Evolutionary conservation across 768 basidiomycete species (phyloP).

Genomic region (Rhodocollybia butyracea): DNA sequence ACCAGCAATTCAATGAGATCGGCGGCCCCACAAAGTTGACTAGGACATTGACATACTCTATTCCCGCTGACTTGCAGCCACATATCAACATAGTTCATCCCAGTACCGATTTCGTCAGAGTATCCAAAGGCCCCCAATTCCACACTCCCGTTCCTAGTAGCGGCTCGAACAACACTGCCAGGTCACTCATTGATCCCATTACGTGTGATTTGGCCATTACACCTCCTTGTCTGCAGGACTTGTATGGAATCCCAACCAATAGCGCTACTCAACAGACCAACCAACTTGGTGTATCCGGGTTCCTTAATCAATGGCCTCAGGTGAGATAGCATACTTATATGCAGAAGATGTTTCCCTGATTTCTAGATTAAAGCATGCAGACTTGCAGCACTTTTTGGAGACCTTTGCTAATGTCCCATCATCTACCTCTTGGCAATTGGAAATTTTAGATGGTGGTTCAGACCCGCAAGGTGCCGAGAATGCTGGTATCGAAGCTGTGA

Average conservation of each 20-base stretch:
- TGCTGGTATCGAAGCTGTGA: conserved; percentile 32
- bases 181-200: conserved; percentile 18
- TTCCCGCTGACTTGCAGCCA: conserved; percentile 26
- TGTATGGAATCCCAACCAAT: conserved; percentile 24
- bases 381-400: conserved; percentile 15
- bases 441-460: conserved; percentile 31
- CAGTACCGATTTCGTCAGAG: conserved; percentile 21
- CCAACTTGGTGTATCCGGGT: conserved; percentile 24
- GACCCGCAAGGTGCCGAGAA: conserved; percentile 19
- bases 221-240: conserved; percentile 21
- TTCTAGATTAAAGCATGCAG: conserved; percentile 11
- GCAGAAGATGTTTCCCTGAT: neutral
- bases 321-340: neutral
- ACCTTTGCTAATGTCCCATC: conserved; percentile 17
- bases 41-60: conserved; percentile 32
- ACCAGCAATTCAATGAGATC: conserved; percentile 31
- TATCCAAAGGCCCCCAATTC: conserved; percentile 14
- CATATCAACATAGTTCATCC: conserved; percentile 35
- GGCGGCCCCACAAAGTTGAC: conserved; percentile 21
- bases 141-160: conserved; percentile 8
- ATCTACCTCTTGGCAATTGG: conserved; percentile 20
- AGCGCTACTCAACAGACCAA: conserved; percentile 18
- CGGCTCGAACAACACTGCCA: conserved; percentile 30
- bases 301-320: conserved; percentile 16
- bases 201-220: conserved; percentile 16